phyloP scores from a whole-genome alignment of 2,329 filamentous ascomycete species.

The Aspergillus pseudoglaucus region DNA sequence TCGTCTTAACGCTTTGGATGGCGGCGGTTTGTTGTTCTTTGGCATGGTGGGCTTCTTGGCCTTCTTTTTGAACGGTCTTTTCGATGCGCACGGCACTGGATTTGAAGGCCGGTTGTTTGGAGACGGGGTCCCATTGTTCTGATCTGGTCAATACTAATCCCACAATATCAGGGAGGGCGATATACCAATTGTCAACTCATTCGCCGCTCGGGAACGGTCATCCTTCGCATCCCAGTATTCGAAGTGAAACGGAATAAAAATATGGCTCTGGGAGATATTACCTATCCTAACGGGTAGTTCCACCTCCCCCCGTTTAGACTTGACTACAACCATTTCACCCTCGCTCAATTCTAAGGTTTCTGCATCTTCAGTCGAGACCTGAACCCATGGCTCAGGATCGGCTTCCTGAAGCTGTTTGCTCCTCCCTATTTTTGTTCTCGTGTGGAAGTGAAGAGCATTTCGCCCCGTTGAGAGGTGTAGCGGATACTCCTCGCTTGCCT shows the following conservation, averaged over 20 bases:
- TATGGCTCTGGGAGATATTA: slow-evolving; percentile 23
- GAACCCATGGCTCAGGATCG: slow-evolving; percentile 23
- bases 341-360: slow-evolving; percentile 15
- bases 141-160: background rate
- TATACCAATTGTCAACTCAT: slow-evolving; percentile 32
- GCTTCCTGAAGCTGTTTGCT: slow-evolving; percentile 23
- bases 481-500: slow-evolving; percentile 26
- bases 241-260: slow-evolving; percentile 37
- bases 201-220: slow-evolving; percentile 27
- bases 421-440: slow-evolving; percentile 32
- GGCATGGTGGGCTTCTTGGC: slow-evolving; percentile 6
- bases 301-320: slow-evolving; percentile 24
- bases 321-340: slow-evolving; percentile 27
- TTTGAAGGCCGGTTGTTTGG: slow-evolving; percentile 35
- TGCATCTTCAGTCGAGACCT: slow-evolving; percentile 26
- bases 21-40: slow-evolving; percentile 20
- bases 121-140: slow-evolving; percentile 31
- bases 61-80: slow-evolving; percentile 18
- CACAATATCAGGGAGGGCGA: background rate
- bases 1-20: slow-evolving; percentile 8
- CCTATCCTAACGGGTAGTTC: slow-evolving; percentile 25
- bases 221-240: slow-evolving; percentile 32
- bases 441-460: slow-evolving; percentile 32
- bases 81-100: slow-evolving; percentile 29
- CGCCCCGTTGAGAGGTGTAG: slow-evolving; percentile 28